Conservation (phyloP, 2,329 filamentous ascomycete species). For the Cladosporium austrohemisphaericum region DNA sequence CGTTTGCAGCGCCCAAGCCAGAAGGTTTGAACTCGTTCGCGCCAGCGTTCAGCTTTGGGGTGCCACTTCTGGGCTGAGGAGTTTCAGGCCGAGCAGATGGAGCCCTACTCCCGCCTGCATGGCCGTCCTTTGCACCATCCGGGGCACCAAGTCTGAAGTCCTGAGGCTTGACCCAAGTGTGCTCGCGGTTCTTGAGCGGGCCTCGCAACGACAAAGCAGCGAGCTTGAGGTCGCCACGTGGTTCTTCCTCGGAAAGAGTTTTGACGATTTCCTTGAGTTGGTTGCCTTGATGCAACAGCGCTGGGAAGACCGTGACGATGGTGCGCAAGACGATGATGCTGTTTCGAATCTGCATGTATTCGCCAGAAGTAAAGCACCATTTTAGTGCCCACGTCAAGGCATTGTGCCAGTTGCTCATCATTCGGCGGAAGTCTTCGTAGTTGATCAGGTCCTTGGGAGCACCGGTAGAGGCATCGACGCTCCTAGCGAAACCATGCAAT, state of each 20-base stretch:
- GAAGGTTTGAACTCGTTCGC: slow-evolving; percentile 63
- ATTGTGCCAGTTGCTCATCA: slow-evolving; percentile 88
- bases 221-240: slow-evolving; percentile 70
- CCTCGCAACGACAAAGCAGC: slow-evolving; percentile 69
- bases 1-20: slow-evolving; percentile 22
- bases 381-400: slow-evolving; percentile 76
- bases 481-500: slow-evolving; percentile 75
- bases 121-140: slow-evolving; percentile 27
- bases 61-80: slow-evolving; percentile 38
- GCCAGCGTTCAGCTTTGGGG: slow-evolving; percentile 48
- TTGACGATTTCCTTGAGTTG: slow-evolving; percentile 64
- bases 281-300: slow-evolving; percentile 81
- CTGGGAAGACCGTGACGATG: slow-evolving; percentile 78
- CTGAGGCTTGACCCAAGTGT: slow-evolving; percentile 70
- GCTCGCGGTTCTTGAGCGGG: slow-evolving; percentile 63
- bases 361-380: slow-evolving; percentile 72
- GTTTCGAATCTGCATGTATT: slow-evolving; percentile 98
- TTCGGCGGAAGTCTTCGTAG: slow-evolving; percentile 79
- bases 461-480: slow-evolving; percentile 53
- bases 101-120: slow-evolving; percentile 26
- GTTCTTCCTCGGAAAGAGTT: slow-evolving; percentile 56
- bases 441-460: slow-evolving; percentile 68
- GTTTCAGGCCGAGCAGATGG: slow-evolving; percentile 36
- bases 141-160: slow-evolving; percentile 52
- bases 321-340: slow-evolving; percentile 84